Percentiles rank a stretch among this genome's conserved stretches.
Conservation (phyloP, 129 eudicot species). For the Flaveria linearis region DNA sequence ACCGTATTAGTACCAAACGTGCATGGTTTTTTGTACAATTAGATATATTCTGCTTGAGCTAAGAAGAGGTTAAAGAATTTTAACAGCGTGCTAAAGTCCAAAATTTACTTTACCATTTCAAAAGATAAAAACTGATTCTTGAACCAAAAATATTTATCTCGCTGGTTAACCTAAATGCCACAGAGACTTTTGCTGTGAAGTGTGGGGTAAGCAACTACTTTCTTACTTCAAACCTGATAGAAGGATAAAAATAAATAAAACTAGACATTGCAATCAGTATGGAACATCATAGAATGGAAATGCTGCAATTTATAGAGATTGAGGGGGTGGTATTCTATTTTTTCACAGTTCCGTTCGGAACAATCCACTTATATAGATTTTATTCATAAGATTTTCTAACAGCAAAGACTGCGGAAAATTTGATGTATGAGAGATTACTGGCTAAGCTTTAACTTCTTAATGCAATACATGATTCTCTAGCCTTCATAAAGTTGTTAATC, state of each 20-base stretch:
- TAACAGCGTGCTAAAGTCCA: no score
- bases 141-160: neutral
- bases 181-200: neutral
- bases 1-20: neutral
- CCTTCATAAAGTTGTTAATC: slow-evolving; percentile 24
- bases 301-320: slow-evolving; percentile 1
- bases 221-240: neutral
- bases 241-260: neutral
- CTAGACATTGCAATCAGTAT: slow-evolving; percentile 8
- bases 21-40: no score
- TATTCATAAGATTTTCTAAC: neutral
- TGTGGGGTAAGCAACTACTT: slow-evolving; percentile 10
- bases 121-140: neutral
- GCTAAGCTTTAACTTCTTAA: slow-evolving; percentile 9
- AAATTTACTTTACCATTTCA: neutral
- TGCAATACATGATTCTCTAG: slow-evolving; percentile 19
- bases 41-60: no score
- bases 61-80: no score
- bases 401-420: neutral
- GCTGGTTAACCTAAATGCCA: slow-evolving; percentile 1
- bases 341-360: neutral
- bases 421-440: neutral
- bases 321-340: neutral
- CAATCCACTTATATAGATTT: neutral
- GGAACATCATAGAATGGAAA: neutral